Percentiles rank a stretch among this genome's conserved stretches.
These are phyloP conservation scores for Chrysoporthe cubensis DNA, from an alignment of 2,329 filamentous ascomycete genomes.

Conservation along the genomic window DNA sequence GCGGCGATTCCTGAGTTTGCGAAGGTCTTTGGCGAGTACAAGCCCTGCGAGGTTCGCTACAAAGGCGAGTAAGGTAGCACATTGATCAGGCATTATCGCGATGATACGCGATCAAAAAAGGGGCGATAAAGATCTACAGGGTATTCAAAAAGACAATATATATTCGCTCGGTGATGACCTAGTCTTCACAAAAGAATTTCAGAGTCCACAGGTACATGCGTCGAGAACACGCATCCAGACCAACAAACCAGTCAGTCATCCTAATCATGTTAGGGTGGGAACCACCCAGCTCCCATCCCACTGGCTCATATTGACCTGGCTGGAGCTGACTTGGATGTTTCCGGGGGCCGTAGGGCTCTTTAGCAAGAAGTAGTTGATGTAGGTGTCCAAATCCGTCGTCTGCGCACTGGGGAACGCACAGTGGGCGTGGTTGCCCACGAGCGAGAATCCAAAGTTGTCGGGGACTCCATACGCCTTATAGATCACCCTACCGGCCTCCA, in stretches of 20 bases:
- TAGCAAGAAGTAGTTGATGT: constrained; percentile 59
- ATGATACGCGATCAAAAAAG: background rate
- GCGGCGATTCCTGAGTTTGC: constrained; percentile 39
- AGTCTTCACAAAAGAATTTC: background rate
- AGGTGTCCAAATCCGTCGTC: constrained; percentile 55
- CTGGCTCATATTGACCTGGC: constrained; percentile 42
- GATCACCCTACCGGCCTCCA: constrained; percentile 57
- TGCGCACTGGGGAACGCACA: constrained; percentile 59
- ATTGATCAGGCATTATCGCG: no score
- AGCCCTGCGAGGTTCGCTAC: constrained; percentile 38
- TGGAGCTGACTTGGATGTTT: constrained; percentile 44
- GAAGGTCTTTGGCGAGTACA: constrained; percentile 38
- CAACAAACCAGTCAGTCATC: no score
- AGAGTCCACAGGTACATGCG: background rate
- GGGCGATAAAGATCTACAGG: no score
- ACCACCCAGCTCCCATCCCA: constrained; percentile 47
- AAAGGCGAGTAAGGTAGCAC: constrained; percentile 9
- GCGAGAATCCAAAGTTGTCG: constrained; percentile 61
- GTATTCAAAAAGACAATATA: background rate
- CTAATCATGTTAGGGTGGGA: constrained; percentile 40
- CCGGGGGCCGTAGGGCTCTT: constrained; percentile 39
- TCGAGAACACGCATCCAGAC: background rate
- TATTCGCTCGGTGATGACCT: background rate
- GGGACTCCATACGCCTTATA: constrained; percentile 58
- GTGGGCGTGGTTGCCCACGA: constrained; percentile 58